phyloP scores from a whole-genome alignment of 768 basidiomycete genomes.

The Boletus subparvulus region DNA sequence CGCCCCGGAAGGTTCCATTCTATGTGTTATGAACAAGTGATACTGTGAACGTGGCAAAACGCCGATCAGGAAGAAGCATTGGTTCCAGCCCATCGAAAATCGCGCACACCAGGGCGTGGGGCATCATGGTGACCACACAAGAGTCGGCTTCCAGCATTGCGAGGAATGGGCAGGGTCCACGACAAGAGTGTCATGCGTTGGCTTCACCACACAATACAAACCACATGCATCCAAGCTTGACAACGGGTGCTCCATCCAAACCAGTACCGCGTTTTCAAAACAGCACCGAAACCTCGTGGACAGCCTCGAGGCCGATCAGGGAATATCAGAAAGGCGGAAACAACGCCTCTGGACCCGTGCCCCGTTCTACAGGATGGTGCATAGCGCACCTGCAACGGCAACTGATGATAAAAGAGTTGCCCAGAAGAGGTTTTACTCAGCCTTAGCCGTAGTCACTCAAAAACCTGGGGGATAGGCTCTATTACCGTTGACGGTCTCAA shows the following conservation, averaged over 20 bases:
- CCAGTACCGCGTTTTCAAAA: not conserved
- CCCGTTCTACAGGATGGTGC: not conserved
- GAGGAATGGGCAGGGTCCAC: not conserved
- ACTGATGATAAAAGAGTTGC: constrained; percentile 3
- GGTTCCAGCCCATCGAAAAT: not conserved
- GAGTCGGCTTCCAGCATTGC: not conserved
- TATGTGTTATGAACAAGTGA: not conserved
- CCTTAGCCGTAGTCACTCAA: not conserved
- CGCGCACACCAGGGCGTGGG: not conserved
- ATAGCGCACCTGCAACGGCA: not conserved
- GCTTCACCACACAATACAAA: not conserved
- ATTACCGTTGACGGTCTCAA: not conserved
- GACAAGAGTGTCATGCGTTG: not conserved
- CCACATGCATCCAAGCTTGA: not conserved
- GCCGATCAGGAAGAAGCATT: constrained; percentile 10
- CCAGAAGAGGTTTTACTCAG: not conserved
- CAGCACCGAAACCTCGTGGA: constrained; percentile 12
- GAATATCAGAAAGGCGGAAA: not conserved
- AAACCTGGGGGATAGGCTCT: not conserved
- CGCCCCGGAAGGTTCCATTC: constrained; percentile 2
- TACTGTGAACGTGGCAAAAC: not conserved
- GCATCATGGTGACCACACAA: not conserved
- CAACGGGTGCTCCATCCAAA: not conserved
- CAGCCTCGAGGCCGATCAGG: constrained; percentile 10
- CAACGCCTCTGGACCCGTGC: constrained; percentile 1